Evolutionary conservation across 2,329 filamentous ascomycete species (phyloP).

Genomic region (Curvularia lunata): DNA sequence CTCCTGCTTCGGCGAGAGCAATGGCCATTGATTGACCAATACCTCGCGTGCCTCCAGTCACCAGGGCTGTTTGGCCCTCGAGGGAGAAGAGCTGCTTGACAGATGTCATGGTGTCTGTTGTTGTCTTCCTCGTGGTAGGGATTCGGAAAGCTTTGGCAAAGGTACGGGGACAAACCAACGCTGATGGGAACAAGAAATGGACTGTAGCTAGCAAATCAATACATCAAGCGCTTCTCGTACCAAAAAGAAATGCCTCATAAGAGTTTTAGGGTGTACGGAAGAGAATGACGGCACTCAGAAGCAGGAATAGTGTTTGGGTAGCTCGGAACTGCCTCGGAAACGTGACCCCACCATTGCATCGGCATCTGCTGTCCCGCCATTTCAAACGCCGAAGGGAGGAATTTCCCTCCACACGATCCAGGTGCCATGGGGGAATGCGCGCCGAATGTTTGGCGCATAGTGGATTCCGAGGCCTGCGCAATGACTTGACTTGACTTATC

Average conservation of each 20-base stretch:
- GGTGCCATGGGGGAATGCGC: slow-evolving; percentile 29
- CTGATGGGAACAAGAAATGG: not conserved
- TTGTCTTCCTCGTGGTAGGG: not conserved
- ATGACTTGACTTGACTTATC: slow-evolving; percentile 10
- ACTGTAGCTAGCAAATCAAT: not conserved
- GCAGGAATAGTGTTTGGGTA: slow-evolving; percentile 14
- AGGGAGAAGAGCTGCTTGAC: slow-evolving; percentile 56
- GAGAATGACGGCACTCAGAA: slow-evolving; percentile 8
- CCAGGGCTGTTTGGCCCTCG: slow-evolving; percentile 57
- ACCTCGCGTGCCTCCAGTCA: slow-evolving; percentile 58
- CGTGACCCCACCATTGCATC: slow-evolving; percentile 33
- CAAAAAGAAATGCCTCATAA: not conserved
- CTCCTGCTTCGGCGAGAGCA: slow-evolving; percentile 58
- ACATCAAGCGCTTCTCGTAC: not conserved
- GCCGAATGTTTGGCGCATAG: slow-evolving; percentile 26
- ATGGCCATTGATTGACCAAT: slow-evolving; percentile 60
- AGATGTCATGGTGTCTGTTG: slow-evolving; percentile 33
- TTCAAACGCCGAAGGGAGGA: slow-evolving; percentile 41
- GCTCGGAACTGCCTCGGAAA: slow-evolving; percentile 40
- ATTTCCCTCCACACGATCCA: slow-evolving; percentile 35
- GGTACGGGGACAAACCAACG: not conserved
- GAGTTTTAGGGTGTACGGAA: slow-evolving; percentile 7
- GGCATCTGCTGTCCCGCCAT: slow-evolving; percentile 38
- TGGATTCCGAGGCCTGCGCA: slow-evolving; percentile 8
- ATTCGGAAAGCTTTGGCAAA: slow-evolving; percentile 15